Percentiles rank a stretch among this genome's conserved stretches.
These are phyloP conservation scores for Xylaria sp. DNA, from an alignment of 2,329 filamentous ascomycete species.

Conservation along the genomic window DNA sequence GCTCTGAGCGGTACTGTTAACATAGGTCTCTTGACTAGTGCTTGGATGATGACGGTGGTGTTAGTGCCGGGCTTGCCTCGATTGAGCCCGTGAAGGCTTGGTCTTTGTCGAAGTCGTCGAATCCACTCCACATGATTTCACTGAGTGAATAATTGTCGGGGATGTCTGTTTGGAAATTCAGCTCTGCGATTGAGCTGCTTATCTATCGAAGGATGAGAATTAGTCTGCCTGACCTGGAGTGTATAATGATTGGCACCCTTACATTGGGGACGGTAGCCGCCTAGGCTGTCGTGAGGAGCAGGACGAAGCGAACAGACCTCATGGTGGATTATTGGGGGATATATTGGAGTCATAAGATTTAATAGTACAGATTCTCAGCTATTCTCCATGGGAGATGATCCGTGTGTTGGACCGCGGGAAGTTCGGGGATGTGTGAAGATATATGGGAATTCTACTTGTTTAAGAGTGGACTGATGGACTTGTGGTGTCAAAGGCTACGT, in stretches of 20 bases:
- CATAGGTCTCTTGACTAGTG: background rate
- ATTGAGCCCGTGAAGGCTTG: conserved; percentile 30
- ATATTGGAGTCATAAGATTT: conserved; percentile 53
- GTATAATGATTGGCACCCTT: background rate
- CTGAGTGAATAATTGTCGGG: background rate
- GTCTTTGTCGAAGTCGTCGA: conserved; percentile 20
- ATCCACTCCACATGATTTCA: conserved; percentile 28
- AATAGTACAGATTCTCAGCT: too few relatives aligned
- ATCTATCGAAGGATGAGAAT: conserved; percentile 1
- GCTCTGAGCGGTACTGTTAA: conserved; percentile 6
- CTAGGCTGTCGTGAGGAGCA: background rate
- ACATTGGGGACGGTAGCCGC: conserved; percentile 6
- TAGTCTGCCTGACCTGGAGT: background rate
- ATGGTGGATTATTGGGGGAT: background rate
- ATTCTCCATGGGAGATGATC: background rate
- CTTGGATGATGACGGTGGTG: background rate
- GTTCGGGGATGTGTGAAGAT: background rate
- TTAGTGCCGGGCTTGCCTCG: background rate
- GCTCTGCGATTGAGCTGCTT: background rate
- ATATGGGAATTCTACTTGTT: background rate
- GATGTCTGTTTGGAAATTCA: background rate
- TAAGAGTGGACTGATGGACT: background rate
- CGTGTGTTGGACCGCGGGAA: background rate
- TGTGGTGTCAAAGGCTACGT: background rate
- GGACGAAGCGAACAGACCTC: background rate